Percentiles rank a stretch among this genome's conserved stretches.
Evolutionary conservation across 139 green algal species (phyloP).

Genomic region (Chlamydomonas urium): DNA sequence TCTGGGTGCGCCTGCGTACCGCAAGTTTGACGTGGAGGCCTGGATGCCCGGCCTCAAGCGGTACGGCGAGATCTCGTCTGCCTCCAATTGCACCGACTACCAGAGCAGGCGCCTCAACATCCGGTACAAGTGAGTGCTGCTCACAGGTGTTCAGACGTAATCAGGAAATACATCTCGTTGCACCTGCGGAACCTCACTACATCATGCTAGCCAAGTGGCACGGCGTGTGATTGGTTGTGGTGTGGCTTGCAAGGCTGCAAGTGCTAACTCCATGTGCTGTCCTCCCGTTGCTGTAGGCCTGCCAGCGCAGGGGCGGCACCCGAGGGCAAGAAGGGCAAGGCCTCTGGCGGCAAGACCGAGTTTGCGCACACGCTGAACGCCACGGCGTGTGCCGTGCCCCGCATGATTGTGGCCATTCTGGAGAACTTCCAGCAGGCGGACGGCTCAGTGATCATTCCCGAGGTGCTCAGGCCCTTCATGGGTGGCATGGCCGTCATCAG

Average conservation of each 20-base stretch:
- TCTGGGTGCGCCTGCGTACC: slow-evolving; percentile 92
- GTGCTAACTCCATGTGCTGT: not conserved
- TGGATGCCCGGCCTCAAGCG: slow-evolving; percentile 96
- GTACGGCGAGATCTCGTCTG: slow-evolving; percentile 93
- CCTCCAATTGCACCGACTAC: slow-evolving; percentile 99
- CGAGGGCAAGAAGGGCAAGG: no score
- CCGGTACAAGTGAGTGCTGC: slow-evolving; percentile 37
- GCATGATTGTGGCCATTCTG: slow-evolving; percentile 95
- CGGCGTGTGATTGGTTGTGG: no score
- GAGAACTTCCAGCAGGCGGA: slow-evolving; percentile 96
- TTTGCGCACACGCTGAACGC: slow-evolving; percentile 98
- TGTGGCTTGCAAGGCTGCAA: no score
- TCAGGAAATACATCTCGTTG: no score
- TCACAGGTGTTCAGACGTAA: no score
- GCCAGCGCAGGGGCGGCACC: not conserved
- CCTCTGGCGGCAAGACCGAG: slow-evolving; percentile 42
- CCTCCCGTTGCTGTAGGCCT: not conserved
- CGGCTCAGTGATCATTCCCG: slow-evolving; percentile 82
- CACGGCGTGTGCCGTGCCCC: slow-evolving; percentile 92
- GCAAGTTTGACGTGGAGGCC: slow-evolving; percentile 97
- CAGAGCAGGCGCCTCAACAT: slow-evolving; percentile 88
- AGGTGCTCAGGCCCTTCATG: slow-evolving; percentile 84
- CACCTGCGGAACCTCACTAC: no score
- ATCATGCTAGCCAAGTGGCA: no score
- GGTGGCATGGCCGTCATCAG: slow-evolving; percentile 82